Evolutionary conservation across 257 asterid species (phyloP).

Genomic region (Striga asiatica): DNA sequence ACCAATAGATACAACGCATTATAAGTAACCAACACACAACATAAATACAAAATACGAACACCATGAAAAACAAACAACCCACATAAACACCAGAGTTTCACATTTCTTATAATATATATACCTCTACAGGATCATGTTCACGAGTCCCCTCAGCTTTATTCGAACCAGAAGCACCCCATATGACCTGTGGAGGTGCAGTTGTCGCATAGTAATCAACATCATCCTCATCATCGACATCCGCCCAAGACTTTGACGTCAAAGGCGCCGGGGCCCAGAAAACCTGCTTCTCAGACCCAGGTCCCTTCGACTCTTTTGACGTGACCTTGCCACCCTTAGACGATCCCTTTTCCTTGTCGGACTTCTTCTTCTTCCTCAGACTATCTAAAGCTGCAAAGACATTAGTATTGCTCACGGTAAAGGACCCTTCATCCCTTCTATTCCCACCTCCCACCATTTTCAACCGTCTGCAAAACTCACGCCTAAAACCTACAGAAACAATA

Average conservation of each 20-base stretch:
- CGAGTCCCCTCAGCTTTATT: slow-evolving; percentile 19
- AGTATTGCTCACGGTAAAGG: slow-evolving; percentile 53
- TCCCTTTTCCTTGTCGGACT: slow-evolving; percentile 56
- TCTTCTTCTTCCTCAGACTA: slow-evolving; percentile 80
- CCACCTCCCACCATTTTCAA: slow-evolving; percentile 81
- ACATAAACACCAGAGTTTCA: not conserved
- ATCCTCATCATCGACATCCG: slow-evolving; percentile 94
- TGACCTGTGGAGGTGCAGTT: slow-evolving; percentile 70
- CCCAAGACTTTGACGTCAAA: slow-evolving; percentile 76
- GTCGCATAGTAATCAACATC: slow-evolving; percentile 94
- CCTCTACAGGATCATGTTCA: slow-evolving; percentile 50
- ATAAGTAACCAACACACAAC: not conserved
- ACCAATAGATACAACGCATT: too few species aligned
- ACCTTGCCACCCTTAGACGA: slow-evolving; percentile 35
- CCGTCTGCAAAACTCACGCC: slow-evolving; percentile 6
- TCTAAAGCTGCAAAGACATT: slow-evolving; percentile 94
- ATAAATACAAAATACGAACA: not conserved
- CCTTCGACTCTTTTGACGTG: slow-evolving; percentile 22
- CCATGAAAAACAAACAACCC: not conserved
- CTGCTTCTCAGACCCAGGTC: slow-evolving; percentile 32
- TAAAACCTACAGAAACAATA: slow-evolving; percentile 13
- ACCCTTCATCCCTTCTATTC: slow-evolving; percentile 60
- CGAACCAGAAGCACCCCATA: slow-evolving; percentile 50
- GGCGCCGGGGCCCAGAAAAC: slow-evolving; percentile 96
- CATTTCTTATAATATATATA: slow-evolving; percentile 17